Evolutionary conservation across 2,329 filamentous ascomycete species (phyloP).

Genomic region (Pyrenophora teres): DNA sequence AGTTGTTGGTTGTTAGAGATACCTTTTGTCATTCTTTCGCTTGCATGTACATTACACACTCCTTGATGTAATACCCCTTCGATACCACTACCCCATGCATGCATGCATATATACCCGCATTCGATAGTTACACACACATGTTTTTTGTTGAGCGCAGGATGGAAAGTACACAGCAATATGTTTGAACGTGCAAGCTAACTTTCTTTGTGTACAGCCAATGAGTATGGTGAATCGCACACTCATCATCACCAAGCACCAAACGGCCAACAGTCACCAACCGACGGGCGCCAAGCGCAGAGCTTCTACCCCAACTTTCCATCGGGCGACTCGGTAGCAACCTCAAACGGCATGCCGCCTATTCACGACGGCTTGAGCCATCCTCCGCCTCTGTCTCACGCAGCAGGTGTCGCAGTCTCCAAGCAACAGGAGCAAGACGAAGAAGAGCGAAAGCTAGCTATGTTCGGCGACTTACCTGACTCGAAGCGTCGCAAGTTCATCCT

Average conservation of each 20-base stretch:
- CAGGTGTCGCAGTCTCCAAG: constrained; percentile 51
- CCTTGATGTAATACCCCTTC: constrained; percentile 51
- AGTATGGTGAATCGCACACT: constrained; percentile 64
- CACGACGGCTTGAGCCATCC: constrained; percentile 61
- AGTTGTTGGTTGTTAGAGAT: constrained; percentile 48
- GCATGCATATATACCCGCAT: constrained; percentile 32
- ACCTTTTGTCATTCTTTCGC: constrained; percentile 49
- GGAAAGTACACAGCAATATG: constrained; percentile 22
- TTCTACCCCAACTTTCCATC: constrained; percentile 75
- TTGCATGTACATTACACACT: constrained; percentile 51
- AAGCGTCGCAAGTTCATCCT: constrained; percentile 97
- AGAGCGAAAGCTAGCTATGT: constrained; percentile 70
- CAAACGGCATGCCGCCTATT: constrained; percentile 67
- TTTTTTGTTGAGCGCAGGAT: constrained; percentile 34
- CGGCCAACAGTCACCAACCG: constrained; percentile 61
- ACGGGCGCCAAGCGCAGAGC: constrained; percentile 74
- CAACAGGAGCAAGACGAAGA: constrained; percentile 60
- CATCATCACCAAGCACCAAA: constrained; percentile 69
- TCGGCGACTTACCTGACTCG: constrained; percentile 84
- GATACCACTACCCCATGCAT: constrained; percentile 44
- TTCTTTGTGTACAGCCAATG: constrained; percentile 59
- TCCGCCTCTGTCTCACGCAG: constrained; percentile 49
- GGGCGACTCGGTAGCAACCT: constrained; percentile 57
- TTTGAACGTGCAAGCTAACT: constrained; percentile 51
- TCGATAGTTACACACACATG: constrained; percentile 26